These are phyloP conservation scores for Blastobotrys illinoisensis DNA, from an alignment of 1,139 yeast species.

Conservation along the genomic window DNA sequence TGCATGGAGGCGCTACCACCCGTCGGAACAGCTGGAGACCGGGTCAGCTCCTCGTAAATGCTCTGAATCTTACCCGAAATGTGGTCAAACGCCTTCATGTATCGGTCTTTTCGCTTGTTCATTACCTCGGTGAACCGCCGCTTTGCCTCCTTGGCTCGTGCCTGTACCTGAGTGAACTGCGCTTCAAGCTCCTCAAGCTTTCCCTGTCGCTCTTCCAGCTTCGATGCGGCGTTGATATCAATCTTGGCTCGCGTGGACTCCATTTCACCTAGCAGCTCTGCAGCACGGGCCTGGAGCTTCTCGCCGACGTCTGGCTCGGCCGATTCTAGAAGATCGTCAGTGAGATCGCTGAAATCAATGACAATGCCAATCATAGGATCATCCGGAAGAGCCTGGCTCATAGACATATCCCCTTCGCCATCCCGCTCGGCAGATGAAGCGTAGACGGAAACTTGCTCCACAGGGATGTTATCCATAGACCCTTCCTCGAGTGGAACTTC, in stretches of 20 bases:
- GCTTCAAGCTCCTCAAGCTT: constrained; percentile 56
- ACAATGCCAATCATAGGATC: constrained; percentile 42
- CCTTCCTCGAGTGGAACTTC: constrained; percentile 62
- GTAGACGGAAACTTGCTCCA: constrained; percentile 20
- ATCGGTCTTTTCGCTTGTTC: constrained; percentile 52
- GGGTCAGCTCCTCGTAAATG: constrained; percentile 85
- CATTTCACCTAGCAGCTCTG: constrained; percentile 51
- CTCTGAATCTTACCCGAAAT: constrained; percentile 67
- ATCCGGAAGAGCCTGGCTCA: neutral
- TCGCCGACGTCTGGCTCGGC: constrained; percentile 32
- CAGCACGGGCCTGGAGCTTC: constrained; percentile 43
- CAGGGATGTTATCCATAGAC: constrained; percentile 46
- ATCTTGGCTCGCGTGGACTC: constrained; percentile 70
- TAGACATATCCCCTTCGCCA: constrained; percentile 25
- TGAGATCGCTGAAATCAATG: constrained; percentile 52
- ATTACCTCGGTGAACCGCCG: constrained; percentile 58
- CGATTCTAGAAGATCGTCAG: constrained; percentile 37
- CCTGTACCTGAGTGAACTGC: constrained; percentile 61
- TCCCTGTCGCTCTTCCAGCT: constrained; percentile 63
- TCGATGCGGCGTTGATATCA: constrained; percentile 57
- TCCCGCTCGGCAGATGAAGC: constrained; percentile 32
- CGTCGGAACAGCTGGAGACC: constrained; percentile 46
- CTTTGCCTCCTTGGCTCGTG: constrained; percentile 51
- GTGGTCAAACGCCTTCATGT: constrained; percentile 70
- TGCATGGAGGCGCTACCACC: constrained; percentile 94